phyloP scores from a whole-genome alignment of 116 monocot species.

The Dioscorea cayenensis region DNA sequence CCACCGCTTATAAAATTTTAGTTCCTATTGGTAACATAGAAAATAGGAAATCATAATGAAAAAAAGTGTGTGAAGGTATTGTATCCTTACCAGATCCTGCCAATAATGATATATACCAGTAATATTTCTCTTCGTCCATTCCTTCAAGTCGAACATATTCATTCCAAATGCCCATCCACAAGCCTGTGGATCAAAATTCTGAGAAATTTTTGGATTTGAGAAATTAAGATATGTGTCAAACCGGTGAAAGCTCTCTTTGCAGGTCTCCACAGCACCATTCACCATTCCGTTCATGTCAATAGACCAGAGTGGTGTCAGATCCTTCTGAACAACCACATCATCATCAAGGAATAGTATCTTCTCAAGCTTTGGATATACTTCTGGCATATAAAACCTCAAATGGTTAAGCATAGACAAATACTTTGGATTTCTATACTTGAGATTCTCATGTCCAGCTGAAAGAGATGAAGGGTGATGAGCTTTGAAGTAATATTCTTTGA shows the following conservation, averaged over 20 bases:
- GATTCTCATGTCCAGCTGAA: constrained; percentile 9
- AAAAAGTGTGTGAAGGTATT: no score
- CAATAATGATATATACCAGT: constrained; percentile 87
- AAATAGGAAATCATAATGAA: no score
- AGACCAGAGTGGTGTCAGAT: constrained; percentile 75
- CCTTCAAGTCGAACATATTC: constrained; percentile 84
- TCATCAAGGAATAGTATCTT: constrained; percentile 88
- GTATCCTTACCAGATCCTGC: constrained; percentile 72
- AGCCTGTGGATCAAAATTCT: constrained; percentile 62
- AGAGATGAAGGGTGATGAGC: constrained; percentile 54
- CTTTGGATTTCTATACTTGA: constrained; percentile 85
- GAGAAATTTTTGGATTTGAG: constrained; percentile 62
- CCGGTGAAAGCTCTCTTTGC: constrained; percentile 75
- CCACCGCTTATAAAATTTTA: no score
- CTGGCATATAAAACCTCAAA: constrained; percentile 90
- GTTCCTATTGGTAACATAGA: no score
- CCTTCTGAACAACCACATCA: constrained; percentile 84
- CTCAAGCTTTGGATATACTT: constrained; percentile 73
- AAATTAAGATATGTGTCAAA: constrained; percentile 72
- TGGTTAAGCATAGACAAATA: constrained; percentile 93
- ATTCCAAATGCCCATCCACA: constrained; percentile 96
- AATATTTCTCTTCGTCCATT: constrained; percentile 70
- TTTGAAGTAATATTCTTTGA: constrained; percentile 88
- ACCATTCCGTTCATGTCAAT: constrained; percentile 79
- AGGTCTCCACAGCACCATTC: constrained; percentile 84